These are phyloP conservation scores for Fusarium xyrophilum DNA, from an alignment of 2,329 filamentous ascomycete genomes.

Conservation along the genomic window DNA sequence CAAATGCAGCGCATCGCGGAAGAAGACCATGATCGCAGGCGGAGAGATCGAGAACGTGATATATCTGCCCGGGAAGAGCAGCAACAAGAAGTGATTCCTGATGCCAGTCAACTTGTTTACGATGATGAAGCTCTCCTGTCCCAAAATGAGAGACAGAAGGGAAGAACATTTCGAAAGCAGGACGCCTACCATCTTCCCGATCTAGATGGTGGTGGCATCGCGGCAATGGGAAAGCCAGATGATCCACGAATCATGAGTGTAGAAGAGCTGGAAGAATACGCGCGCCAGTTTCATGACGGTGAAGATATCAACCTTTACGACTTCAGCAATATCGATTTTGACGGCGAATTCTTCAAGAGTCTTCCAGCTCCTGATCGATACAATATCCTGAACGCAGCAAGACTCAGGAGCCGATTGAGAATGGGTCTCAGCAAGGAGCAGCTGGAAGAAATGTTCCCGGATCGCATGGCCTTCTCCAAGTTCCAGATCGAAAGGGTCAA, in stretches of 20 bases:
- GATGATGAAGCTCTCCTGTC: conserved; percentile 88
- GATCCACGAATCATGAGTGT: conserved; percentile 97
- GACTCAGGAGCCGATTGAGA: conserved; percentile 83
- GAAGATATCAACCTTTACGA: conserved; percentile 93
- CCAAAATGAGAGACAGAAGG: conserved; percentile 74
- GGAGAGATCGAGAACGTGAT: conserved; percentile 53
- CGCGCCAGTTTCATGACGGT: conserved; percentile 86
- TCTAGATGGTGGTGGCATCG: conserved; percentile 76
- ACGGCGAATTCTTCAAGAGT: conserved; percentile 93
- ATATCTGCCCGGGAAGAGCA: conserved; percentile 51
- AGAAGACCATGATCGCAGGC: conserved; percentile 77
- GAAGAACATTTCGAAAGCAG: conserved; percentile 83
- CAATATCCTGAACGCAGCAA: conserved; percentile 94
- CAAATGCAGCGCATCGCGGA: conserved; percentile 93
- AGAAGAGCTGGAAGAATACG: conserved; percentile 93
- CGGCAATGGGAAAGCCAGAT: conserved; percentile 86
- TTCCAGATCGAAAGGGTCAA: conserved; percentile 96
- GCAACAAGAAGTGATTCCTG: conserved; percentile 72
- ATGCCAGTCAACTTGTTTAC: conserved; percentile 77
- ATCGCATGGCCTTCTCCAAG: conserved; percentile 94
- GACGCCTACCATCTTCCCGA: conserved; percentile 96
- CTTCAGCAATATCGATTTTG: conserved; percentile 98
- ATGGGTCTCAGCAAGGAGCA: conserved; percentile 99
- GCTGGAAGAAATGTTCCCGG: conserved; percentile 93
- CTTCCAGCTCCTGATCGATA: conserved; percentile 90